These are phyloP conservation scores for Mallotus japonicus DNA, from an alignment of 441 rosid genomes.

Conservation along the genomic window DNA sequence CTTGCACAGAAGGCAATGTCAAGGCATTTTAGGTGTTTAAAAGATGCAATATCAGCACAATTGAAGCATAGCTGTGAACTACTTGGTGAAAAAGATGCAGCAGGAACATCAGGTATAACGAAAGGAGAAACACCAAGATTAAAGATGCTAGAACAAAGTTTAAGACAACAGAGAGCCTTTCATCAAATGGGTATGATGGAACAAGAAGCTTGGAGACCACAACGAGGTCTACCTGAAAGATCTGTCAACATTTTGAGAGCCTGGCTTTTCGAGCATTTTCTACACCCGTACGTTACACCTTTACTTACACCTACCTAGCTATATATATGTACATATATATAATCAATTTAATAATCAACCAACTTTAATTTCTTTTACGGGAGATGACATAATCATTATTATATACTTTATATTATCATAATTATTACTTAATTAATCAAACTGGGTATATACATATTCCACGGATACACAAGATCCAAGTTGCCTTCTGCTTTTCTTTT, in stretches of 20 bases:
- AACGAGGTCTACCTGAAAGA: conserved; percentile 90
- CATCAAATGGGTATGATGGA: conserved; percentile 97
- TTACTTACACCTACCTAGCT: conserved; percentile 1
- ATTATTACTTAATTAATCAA: conserved; percentile 10
- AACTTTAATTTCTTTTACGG: no score
- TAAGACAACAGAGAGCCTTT: conserved; percentile 86
- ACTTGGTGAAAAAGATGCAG: conserved; percentile 74
- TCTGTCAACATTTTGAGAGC: conserved; percentile 90
- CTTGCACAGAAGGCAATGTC: conserved; percentile 99
- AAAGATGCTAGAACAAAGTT: conserved; percentile 73
- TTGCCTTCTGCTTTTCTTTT: conserved; percentile 19
- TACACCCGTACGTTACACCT: conserved; percentile 79
- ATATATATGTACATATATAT: no score
- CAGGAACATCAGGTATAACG: conserved; percentile 61
- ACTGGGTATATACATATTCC: background rate
- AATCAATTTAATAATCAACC: no score
- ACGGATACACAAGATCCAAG: conserved; percentile 30
- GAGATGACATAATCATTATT: background rate
- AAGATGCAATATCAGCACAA: conserved; percentile 69
- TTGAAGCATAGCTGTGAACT: conserved; percentile 68
- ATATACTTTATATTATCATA: background rate
- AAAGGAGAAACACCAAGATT: conserved; percentile 95
- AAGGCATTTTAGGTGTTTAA: conserved; percentile 83
- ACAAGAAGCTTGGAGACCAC: conserved; percentile 96
- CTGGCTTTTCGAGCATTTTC: conserved; percentile 98